Conservation (phyloP, 306 rosid genomes). For the Abrus precatorius region DNA sequence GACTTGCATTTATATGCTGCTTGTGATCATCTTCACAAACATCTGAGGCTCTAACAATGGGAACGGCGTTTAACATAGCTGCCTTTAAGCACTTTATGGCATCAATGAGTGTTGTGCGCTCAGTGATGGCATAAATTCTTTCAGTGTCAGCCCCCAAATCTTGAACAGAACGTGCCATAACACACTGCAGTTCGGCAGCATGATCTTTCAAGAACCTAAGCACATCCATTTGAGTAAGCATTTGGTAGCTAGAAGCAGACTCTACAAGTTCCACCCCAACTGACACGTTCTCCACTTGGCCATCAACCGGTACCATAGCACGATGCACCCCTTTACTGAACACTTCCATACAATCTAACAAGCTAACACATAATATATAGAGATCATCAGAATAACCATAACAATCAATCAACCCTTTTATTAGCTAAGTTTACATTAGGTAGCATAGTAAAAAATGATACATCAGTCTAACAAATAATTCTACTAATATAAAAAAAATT, state of each 20-base stretch:
- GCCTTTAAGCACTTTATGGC: constrained; percentile 77
- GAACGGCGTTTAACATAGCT: constrained; percentile 77
- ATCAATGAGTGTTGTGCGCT: constrained; percentile 67
- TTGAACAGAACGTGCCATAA: constrained; percentile 50
- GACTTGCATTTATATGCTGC: constrained; percentile 68
- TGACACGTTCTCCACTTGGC: constrained; percentile 55
- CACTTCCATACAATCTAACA: constrained; percentile 92
- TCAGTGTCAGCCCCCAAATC: constrained; percentile 68
- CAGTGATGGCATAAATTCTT: constrained; percentile 72
- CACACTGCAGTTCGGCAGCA: constrained; percentile 38
- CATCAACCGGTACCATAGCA: constrained; percentile 74
- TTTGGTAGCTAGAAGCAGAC: constrained; percentile 72
- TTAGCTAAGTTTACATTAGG: too few species aligned
- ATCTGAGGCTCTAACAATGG: constrained; percentile 65
- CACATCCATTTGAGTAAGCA: constrained; percentile 89
- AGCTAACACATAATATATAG: constrained; percentile 41
- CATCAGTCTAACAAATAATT: too few species aligned
- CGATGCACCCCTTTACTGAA: constrained; percentile 95
- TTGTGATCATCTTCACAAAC: constrained; percentile 59
- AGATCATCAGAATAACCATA: too few species aligned
- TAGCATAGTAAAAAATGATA: too few species aligned
- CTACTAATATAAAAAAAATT: too few species aligned
- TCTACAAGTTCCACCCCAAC: constrained; percentile 78
- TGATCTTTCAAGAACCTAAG: constrained; percentile 66
- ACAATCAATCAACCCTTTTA: too few species aligned